Conservation (phyloP, 306 rosid species). For the Gynostemma pentaphyllum region DNA sequence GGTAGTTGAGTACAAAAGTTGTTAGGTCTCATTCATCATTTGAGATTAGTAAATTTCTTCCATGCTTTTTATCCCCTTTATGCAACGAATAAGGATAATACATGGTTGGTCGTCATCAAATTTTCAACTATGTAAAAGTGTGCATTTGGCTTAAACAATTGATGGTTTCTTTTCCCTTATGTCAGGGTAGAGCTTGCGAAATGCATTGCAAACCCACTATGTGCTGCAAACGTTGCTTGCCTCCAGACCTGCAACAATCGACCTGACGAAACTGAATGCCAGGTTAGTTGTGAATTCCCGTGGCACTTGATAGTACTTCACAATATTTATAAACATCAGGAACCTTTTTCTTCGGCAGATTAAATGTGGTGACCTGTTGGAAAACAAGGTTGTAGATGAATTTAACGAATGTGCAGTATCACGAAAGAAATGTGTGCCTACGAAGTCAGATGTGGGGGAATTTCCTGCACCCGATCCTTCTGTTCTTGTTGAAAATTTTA, state of each 20-base stretch:
- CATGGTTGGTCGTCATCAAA: neutral
- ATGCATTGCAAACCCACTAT: conserved; percentile 76
- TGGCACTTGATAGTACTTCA: neutral
- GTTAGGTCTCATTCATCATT: neutral
- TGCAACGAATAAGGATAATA: neutral
- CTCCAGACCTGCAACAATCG: conserved; percentile 94
- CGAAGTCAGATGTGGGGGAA: conserved; percentile 89
- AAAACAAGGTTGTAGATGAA: conserved; percentile 83
- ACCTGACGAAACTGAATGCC: conserved; percentile 96
- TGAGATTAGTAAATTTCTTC: neutral
- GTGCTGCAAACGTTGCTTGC: conserved; percentile 93
- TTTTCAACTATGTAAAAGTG: neutral
- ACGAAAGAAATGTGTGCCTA: conserved; percentile 82
- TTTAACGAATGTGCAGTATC: conserved; percentile 96
- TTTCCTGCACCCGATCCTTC: conserved; percentile 78
- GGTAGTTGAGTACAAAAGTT: neutral
- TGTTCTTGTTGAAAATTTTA: conserved; percentile 60
- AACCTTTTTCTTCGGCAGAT: conserved; percentile 36
- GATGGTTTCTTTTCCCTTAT: conserved; percentile 15
- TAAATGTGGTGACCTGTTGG: conserved; percentile 83
- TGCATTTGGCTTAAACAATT: neutral
- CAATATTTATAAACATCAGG: neutral
- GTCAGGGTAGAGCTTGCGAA: conserved; percentile 77
- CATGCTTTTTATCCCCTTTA: neutral
- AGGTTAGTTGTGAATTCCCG: conserved; percentile 32